Conservation (phyloP, 176 grass and related monocot species). For the Raddia distichophylla region DNA sequence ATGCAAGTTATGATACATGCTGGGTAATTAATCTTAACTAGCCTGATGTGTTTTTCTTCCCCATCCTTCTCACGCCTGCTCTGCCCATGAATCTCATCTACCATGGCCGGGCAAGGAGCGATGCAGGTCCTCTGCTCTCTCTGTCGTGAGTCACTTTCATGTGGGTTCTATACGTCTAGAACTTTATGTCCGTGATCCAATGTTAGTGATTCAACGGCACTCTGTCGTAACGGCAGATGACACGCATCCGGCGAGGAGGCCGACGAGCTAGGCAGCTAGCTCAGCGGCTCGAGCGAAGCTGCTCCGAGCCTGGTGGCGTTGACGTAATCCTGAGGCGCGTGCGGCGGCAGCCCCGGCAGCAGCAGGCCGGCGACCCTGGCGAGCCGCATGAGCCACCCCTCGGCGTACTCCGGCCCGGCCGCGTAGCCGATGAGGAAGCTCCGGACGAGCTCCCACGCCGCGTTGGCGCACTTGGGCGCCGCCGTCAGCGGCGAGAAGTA, state of each 20-base stretch:
- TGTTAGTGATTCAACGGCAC: no score
- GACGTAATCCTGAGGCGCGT: conserved; percentile 70
- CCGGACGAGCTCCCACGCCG: conserved; percentile 67
- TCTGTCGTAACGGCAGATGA: no score
- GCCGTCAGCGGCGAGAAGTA: conserved; percentile 66
- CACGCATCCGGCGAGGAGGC: neutral
- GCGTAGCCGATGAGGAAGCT: conserved; percentile 74
- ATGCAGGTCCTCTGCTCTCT: no score
- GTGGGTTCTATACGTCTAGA: no score
- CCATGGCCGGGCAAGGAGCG: neutral
- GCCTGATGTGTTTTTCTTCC: neutral
- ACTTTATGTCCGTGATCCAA: no score
- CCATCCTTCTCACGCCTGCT: neutral
- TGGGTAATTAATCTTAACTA: neutral
- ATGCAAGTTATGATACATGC: neutral
- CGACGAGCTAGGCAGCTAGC: neutral
- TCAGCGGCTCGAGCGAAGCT: neutral
- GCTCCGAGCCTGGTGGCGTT: conserved; percentile 65
- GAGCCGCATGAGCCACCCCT: conserved; percentile 66
- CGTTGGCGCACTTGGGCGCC: conserved; percentile 56
- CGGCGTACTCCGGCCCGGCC: conserved; percentile 58
- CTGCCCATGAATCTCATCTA: neutral
- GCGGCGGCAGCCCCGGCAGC: conserved; percentile 68
- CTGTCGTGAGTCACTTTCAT: no score
- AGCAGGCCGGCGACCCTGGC: conserved; percentile 53